A percentile compares a stretch with the other conserved stretches of the same genome.
These are phyloP conservation scores for Paxillus rubicundulus DNA, from an alignment of 768 basidiomycete species.

Conservation along the genomic window DNA sequence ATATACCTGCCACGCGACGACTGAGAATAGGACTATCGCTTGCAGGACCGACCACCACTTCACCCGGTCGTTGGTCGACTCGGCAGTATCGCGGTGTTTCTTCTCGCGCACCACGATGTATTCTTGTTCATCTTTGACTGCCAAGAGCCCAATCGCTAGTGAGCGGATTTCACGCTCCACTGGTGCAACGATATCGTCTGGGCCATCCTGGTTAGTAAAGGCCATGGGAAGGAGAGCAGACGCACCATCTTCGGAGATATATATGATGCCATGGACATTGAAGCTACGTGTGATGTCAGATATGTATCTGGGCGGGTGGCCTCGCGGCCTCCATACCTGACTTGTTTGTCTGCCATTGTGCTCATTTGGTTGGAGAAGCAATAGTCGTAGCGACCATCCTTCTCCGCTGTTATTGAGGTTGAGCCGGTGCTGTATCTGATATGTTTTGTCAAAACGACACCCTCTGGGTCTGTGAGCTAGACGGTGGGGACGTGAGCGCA, in stretches of 20 bases:
- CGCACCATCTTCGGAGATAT: slow-evolving; percentile 85
- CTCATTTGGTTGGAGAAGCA: slow-evolving; percentile 99
- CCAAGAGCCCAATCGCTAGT: slow-evolving; percentile 73
- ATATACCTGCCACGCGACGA: slow-evolving; percentile 97
- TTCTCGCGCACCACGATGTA: slow-evolving; percentile 95
- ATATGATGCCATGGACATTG: slow-evolving; percentile 97
- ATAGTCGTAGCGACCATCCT: slow-evolving; percentile 87
- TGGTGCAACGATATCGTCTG: slow-evolving; percentile 80
- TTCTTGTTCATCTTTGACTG: slow-evolving; percentile 98
- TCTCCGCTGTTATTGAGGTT: slow-evolving; percentile 79
- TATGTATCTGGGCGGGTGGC: not conserved
- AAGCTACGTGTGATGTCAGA: slow-evolving; percentile 53
- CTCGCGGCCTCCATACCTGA: slow-evolving; percentile 55
- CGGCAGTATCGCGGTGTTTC: slow-evolving; percentile 91
- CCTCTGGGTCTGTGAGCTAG: slow-evolving; percentile 80
- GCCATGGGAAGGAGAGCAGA: not conserved
- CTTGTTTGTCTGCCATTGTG: slow-evolving; percentile 90
- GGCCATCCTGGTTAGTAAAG: slow-evolving; percentile 2
- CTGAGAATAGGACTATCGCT: slow-evolving; percentile 77
- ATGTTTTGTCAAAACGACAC: slow-evolving; percentile 68
- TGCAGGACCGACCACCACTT: slow-evolving; percentile 99
- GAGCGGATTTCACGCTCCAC: slow-evolving; percentile 94
- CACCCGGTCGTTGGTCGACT: slow-evolving; percentile 90
- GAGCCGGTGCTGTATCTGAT: slow-evolving; percentile 88
- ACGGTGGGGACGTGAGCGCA: slow-evolving; percentile 8